Evolutionary conservation across 805 yeast genomes (phyloP), one percentile per base, ranked within the genome.

Genomic region (Lachancea thermotolerans): DNA sequence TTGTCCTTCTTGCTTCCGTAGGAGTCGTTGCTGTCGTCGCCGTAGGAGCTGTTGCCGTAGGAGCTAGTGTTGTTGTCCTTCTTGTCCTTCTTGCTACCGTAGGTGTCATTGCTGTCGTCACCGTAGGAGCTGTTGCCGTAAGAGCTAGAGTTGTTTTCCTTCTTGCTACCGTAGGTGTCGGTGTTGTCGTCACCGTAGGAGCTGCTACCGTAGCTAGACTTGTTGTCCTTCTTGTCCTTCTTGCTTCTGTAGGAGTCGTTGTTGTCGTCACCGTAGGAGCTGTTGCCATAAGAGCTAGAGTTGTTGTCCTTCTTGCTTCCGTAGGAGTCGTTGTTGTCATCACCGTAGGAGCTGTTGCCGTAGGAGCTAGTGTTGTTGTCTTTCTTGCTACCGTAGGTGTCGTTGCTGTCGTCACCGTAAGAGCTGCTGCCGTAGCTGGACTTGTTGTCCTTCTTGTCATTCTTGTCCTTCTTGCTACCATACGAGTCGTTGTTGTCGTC

Each of bases 381-480:
- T 37, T 47, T 46, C 42, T 46, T 48, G 15, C 56, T 49, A 33
- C 66, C 66, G 49, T 57, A 60, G 35, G 63, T 57, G 37, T 53
- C 45, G 44, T 50, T 43, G 41, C 47, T 49, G 29, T 59, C 54
- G 9, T 30, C 14, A 12, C 61, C 58, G 42, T 53, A 52, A 8
- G 53, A 48, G 33, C 49, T 45, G 12, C 54, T 46, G 46, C 56
- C 51, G 51, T 56, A 33, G 38, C 25, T 49, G 52, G 55, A 56
- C 39, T 48, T 49, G 39, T 52, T 48, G 44, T 44, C 42, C 37
- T 38, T 35, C 37, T 46, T 48, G 44, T 44, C 42, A 32, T 38
- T 35, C 37, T 46, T 48, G 44, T 29, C 18, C 35, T 29, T 39
- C 67, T 35, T 41, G 29, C 53, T 51, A 17, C 66, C 65, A 37